A percentile compares a stretch with the other conserved stretches of the same genome.
Evolutionary conservation across 768 basidiomycete genomes (phyloP).

Genomic region (Russula foetens): DNA sequence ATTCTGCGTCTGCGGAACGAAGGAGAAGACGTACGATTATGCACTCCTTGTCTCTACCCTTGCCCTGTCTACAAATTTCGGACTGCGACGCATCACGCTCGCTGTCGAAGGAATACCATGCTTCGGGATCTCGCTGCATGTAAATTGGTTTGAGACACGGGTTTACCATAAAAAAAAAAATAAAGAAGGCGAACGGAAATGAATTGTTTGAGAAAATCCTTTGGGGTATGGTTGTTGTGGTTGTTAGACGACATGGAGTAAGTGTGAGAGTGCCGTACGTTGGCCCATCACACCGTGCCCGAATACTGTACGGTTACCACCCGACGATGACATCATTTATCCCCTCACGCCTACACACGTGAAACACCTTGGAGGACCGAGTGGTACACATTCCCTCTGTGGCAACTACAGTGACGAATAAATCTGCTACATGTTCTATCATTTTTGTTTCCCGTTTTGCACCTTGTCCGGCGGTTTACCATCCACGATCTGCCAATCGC

Average conservation of each 20-base stretch:
- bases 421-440: neutral
- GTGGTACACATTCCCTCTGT: neutral
- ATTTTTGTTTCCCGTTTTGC: neutral
- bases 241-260: neutral
- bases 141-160: neutral
- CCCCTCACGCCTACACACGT: conserved; percentile 2
- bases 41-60: conserved; percentile 44
- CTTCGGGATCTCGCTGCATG: conserved; percentile 28
- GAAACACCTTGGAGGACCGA: neutral
- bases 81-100: conserved; percentile 49
- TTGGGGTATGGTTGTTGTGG: conserved; percentile 18
- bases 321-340: conserved; percentile 1
- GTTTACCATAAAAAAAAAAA: neutral
- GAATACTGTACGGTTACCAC: neutral
- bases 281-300: neutral
- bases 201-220: conserved; percentile 30
- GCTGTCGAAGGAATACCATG: conserved; percentile 55
- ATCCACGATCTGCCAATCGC: conserved; percentile 57
- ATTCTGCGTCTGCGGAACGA: neutral
- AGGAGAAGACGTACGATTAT: conserved; percentile 15
- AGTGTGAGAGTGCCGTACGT: neutral
- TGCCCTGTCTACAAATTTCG: conserved; percentile 47
- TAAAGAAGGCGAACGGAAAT: conserved; percentile 35
- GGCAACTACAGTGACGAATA: neutral
- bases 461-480: conserved; percentile 31